Evolutionary conservation across 2,329 filamentous ascomycete genomes (phyloP).

Genomic region (Hypoxylon sp.): DNA sequence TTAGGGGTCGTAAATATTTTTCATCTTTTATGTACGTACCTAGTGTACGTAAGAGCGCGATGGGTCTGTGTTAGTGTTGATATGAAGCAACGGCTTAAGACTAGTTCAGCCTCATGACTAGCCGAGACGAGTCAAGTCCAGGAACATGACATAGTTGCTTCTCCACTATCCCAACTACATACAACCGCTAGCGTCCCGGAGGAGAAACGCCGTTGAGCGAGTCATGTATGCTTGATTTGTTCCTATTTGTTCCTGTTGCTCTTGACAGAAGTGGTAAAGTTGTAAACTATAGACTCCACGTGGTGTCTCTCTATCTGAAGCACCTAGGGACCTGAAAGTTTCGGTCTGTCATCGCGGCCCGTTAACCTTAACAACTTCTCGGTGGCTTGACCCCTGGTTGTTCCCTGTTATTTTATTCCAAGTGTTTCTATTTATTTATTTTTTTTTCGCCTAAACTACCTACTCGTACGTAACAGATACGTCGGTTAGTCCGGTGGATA

Average conservation of each 20-base stretch:
- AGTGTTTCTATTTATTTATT: not conserved
- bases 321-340: slow-evolving; percentile 19
- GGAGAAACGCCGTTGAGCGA: slow-evolving; percentile 1
- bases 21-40: too few species aligned
- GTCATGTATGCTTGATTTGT: slow-evolving; percentile 12
- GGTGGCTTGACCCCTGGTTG: not conserved
- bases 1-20: not conserved
- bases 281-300: too few species aligned
- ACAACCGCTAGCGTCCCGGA: not conserved
- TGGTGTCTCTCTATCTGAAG: not conserved
- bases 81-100: not conserved
- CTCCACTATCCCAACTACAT: not conserved
- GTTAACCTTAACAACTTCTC: slow-evolving; percentile 14
- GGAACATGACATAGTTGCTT: not conserved
- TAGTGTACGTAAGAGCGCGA: too few species aligned
- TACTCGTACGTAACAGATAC: not conserved
- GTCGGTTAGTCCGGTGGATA: slow-evolving; percentile 4
- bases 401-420: not conserved
- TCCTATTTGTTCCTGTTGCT: not conserved
- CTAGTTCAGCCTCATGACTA: not conserved
- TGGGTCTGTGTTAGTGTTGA: not conserved
- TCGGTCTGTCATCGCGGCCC: slow-evolving; percentile 14
- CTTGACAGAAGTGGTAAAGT: not conserved
- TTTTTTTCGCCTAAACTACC: too few species aligned
- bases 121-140: slow-evolving; percentile 5